Evolutionary conservation across 2,329 filamentous ascomycete genomes (phyloP).

Genomic region (Neonectria punicea): DNA sequence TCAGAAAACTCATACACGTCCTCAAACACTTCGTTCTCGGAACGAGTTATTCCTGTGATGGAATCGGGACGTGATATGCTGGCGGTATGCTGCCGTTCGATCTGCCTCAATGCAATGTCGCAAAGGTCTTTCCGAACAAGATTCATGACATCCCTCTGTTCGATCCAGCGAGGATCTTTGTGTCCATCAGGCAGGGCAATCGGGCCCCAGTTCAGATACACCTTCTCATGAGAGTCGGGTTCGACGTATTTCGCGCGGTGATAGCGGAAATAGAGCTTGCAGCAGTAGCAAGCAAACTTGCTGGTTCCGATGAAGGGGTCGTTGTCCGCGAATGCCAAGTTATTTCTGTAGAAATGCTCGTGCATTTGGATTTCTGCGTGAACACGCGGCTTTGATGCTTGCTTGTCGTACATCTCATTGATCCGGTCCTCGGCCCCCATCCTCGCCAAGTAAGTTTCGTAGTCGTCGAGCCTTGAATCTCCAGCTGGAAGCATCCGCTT

Average conservation of each 20-base stretch:
- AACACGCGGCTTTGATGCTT: slow-evolving; percentile 40
- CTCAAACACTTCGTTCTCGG: background rate
- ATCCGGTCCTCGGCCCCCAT: slow-evolving; percentile 19
- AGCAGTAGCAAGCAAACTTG: slow-evolving; percentile 63
- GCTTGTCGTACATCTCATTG: slow-evolving; percentile 18
- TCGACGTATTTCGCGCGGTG: slow-evolving; percentile 49
- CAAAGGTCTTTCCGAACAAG: slow-evolving; percentile 26
- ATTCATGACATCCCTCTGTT: slow-evolving; percentile 25
- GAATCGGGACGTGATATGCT: background rate
- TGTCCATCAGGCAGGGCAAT: slow-evolving; percentile 20
- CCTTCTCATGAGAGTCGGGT: slow-evolving; percentile 52
- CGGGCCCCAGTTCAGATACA: slow-evolving; percentile 54
- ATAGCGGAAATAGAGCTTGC: slow-evolving; percentile 55
- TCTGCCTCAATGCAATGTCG: slow-evolving; percentile 14
- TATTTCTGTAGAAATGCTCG: slow-evolving; percentile 54
- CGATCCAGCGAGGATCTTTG: slow-evolving; percentile 15
- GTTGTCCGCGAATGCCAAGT: slow-evolving; percentile 47
- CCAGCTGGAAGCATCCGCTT: slow-evolving; percentile 43
- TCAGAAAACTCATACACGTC: slow-evolving; percentile 10
- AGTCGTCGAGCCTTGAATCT: slow-evolving; percentile 14
- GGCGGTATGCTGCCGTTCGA: background rate
- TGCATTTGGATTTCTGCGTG: slow-evolving; percentile 60
- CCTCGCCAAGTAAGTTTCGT: slow-evolving; percentile 15
- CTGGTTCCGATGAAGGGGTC: slow-evolving; percentile 62
- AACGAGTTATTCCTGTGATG: background rate